Base-by-base conservation (phyloP, 2,329 filamentous ascomycete genomes). In the Setomelanomma holmii region DNA sequence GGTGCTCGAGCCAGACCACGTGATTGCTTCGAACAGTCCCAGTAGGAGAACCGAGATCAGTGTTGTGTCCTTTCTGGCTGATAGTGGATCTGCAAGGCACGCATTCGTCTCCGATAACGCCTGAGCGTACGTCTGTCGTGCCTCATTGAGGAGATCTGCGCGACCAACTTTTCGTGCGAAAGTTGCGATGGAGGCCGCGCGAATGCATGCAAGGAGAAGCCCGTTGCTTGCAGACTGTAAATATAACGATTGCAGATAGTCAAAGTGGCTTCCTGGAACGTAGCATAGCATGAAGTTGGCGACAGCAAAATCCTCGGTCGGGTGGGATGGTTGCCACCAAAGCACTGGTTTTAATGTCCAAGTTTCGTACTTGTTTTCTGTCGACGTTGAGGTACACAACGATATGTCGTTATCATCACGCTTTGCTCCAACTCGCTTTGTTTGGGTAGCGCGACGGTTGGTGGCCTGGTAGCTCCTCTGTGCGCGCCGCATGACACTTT, bases 261-360 rank as follows among this genome's bases (percentile, higher is more conserved):
- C 54, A 16, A 56, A 65, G 36, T 56, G 58, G 45, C 60, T 63
- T 41, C 53, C 58, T 19, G 60, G 60, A 3, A 63, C 35, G 24
- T 63, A 61, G 1, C 52, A 50, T 5, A 45, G 40, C 52, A 65
- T 56, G 48, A 61, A 61, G n/a, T 60, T 20, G 7, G 48, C 23
- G 4, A 58, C 4, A 17, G 55, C 56, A 4, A 60, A 21, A 39
- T 50, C 27, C 24, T 54, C 41, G 14, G 51, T 33, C 1, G 27
- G 27, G 14, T 8, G 27, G 27, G 27, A 30, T 30, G 10, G 10
- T 30, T 30, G 27, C 14, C 14, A 10, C 27, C 27, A 14, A 10
- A 3, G 3, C 27, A 14, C 14, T 8, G 5, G 5, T 30, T 4
- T 14, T 6, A 6, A 30, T 10, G 27, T 14, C 27, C n/a, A n/a